Evolutionary conservation across 2,329 filamentous ascomycete genomes (phyloP).

Genomic region (Plenodomus biglobosus): DNA sequence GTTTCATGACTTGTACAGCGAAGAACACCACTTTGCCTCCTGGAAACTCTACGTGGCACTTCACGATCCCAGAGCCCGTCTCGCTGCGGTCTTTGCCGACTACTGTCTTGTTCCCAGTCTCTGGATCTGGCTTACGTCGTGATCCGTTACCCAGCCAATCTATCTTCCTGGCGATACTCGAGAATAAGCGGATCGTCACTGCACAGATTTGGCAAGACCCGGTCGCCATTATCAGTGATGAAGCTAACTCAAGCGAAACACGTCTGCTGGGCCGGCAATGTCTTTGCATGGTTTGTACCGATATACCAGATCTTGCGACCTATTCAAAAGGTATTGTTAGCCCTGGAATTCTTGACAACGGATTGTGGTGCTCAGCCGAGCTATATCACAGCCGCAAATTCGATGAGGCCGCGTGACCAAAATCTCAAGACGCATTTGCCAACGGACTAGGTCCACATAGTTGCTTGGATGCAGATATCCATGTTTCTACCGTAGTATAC

Average conservation of each 20-base stretch:
- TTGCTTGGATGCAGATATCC: slow-evolving; percentile 9
- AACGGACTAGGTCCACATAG: slow-evolving; percentile 1
- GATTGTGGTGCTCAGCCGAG: too few species aligned
- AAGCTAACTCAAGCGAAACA: background rate
- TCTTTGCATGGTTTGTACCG: too few species aligned
- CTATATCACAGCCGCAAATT: background rate
- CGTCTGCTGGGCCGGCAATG: background rate
- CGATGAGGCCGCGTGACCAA: slow-evolving; percentile 4
- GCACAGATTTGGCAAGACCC: background rate
- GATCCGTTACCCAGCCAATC: background rate
- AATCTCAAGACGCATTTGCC: background rate
- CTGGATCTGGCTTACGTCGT: slow-evolving; percentile 14
- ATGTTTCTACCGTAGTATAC: slow-evolving; percentile 8
- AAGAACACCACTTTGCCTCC: slow-evolving; percentile 19
- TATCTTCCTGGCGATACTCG: background rate
- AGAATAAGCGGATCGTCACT: background rate
- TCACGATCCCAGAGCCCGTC: slow-evolving; percentile 15
- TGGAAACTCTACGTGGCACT: slow-evolving; percentile 27
- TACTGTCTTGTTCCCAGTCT: slow-evolving; percentile 9
- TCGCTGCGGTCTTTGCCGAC: slow-evolving; percentile 2
- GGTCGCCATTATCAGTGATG: background rate
- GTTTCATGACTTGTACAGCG: slow-evolving; percentile 47
- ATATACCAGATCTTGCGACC: background rate
- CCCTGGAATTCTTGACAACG: too few species aligned
- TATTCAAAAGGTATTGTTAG: too few species aligned